Conservation (phyloP, 1,139 yeast species). For the Hyphopichia wangnamkhiaoensis region DNA sequence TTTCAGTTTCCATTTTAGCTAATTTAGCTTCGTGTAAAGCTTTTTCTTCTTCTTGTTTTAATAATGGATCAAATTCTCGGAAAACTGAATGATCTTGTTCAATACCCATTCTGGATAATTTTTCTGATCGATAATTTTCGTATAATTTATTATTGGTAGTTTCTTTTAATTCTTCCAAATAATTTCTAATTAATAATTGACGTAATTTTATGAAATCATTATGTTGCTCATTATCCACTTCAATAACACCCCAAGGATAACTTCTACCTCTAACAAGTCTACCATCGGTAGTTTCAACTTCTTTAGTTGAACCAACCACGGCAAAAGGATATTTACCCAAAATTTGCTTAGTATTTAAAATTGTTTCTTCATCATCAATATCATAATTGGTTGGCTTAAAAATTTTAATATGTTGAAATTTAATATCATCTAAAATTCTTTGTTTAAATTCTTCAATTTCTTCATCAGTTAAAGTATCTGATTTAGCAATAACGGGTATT, state of each 20-base stretch:
- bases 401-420: constrained; percentile 71
- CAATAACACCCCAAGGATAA: constrained; percentile 98
- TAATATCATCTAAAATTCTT: constrained; percentile 74
- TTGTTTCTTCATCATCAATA: constrained; percentile 85
- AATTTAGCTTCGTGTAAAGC: constrained; percentile 91
- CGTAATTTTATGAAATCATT: constrained; percentile 91
- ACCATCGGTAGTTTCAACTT: constrained; percentile 75
- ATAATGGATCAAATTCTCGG: constrained; percentile 90
- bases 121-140: constrained; percentile 87
- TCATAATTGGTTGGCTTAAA: constrained; percentile 81
- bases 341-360: constrained; percentile 63
- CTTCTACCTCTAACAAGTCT: constrained; percentile 85
- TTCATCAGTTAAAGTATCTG: constrained; percentile 89
- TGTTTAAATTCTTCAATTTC: constrained; percentile 77
- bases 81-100: constrained; percentile 91
- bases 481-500: constrained; percentile 92
- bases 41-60: constrained; percentile 93
- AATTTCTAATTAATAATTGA: constrained; percentile 85
- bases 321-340: constrained; percentile 86
- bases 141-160: constrained; percentile 74
- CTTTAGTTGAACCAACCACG: constrained; percentile 84
- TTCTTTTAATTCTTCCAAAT: constrained; percentile 92
- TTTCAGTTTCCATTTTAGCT: constrained; percentile 92
- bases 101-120: constrained; percentile 80
- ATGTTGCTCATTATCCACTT: constrained; percentile 92